These are phyloP conservation scores for Arctium lappa DNA, from an alignment of 129 eudicot species.

Conservation along the genomic window DNA sequence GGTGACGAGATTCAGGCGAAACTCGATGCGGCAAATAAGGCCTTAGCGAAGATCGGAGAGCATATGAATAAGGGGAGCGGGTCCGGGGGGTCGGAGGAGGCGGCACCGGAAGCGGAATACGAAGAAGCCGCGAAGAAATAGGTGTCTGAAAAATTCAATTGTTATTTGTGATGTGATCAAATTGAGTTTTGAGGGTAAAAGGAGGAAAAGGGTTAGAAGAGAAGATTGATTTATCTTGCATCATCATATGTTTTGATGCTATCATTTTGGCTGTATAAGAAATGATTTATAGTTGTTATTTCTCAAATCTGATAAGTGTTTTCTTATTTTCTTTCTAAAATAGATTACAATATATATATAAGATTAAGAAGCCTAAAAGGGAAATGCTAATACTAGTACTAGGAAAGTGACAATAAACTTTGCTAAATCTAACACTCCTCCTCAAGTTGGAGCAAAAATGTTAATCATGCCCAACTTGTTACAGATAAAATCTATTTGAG, in stretches of 20 bases:
- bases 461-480: no score
- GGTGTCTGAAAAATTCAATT: neutral
- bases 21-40: conserved; percentile 68
- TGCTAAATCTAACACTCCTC: no score
- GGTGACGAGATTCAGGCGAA: conserved; percentile 55
- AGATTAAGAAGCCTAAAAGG: no score
- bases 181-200: neutral
- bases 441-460: no score
- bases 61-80: conserved; percentile 9
- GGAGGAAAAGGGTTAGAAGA: neutral
- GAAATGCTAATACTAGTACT: no score
- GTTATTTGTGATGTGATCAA: neutral
- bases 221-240: neutral
- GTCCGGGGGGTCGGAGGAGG: neutral
- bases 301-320: no score
- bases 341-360: no score
- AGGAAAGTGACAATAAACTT: no score
- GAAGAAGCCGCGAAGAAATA: neutral
- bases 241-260: neutral
- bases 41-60: conserved; percentile 36
- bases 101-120: neutral
- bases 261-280: neutral
- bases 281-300: neutral
- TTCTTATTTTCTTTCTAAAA: no score
- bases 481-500: no score